Conservation (phyloP, 163 green algal genomes). For the Chloromonas sp. region DNA sequence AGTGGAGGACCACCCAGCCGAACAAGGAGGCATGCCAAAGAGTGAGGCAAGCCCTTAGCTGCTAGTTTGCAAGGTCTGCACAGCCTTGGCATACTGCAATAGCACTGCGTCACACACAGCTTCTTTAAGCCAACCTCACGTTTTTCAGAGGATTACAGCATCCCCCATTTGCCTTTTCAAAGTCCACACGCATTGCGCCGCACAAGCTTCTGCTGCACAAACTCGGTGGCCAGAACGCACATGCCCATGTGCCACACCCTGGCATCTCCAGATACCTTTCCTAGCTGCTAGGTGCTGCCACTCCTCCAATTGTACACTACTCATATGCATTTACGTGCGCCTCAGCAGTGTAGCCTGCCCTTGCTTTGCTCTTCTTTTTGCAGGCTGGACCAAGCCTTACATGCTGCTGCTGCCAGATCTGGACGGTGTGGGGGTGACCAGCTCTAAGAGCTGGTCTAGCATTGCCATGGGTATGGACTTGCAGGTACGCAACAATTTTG, state of each 20-base stretch:
- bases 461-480: not conserved
- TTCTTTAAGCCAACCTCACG: too few relatives aligned
- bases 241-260: too few relatives aligned
- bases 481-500: not conserved
- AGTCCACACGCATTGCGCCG: too few relatives aligned
- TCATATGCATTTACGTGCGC: too few relatives aligned
- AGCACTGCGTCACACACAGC: not conserved
- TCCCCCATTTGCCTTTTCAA: too few relatives aligned
- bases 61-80: not conserved
- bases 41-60: too few relatives aligned
- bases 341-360: too few relatives aligned
- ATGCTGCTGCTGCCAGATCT: slow-evolving; percentile 19
- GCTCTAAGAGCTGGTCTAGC: not conserved
- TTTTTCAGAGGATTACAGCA: too few relatives aligned
- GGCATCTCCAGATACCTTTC: too few relatives aligned
- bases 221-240: not conserved
- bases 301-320: too few relatives aligned
- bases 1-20: not conserved
- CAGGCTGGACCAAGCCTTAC: slow-evolving; percentile 8
- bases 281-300: too few relatives aligned
- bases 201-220: not conserved
- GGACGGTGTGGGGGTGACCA: slow-evolving; percentile 18
- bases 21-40: not conserved
- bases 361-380: too few relatives aligned
- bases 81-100: not conserved